These are phyloP conservation scores for Marchantia polymorpha DNA, from an alignment of 225 moss, liverwort and hornwort genomes.

Conservation along the genomic window DNA sequence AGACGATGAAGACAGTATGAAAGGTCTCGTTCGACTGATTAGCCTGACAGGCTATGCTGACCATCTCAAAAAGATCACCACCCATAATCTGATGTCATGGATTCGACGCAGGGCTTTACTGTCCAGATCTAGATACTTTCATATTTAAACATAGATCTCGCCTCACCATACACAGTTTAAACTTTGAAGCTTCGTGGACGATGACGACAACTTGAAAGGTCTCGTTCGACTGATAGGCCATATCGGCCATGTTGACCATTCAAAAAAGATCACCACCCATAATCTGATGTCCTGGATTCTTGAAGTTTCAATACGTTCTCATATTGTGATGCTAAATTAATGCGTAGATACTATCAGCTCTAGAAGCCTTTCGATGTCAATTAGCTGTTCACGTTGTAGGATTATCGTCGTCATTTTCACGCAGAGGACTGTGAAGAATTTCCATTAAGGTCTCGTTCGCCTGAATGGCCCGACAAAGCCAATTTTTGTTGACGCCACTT, in stretches of 20 bases:
- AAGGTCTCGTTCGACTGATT: slow-evolving; percentile 13
- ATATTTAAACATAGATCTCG: too few species aligned
- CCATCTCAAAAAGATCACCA: slow-evolving; percentile 16
- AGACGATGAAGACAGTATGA: slow-evolving; percentile 1
- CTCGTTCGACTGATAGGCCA: slow-evolving; percentile 47
- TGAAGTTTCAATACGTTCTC: too few species aligned
- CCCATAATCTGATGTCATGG: slow-evolving; percentile 4
- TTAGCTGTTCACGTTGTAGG: too few species aligned
- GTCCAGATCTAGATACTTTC: too few species aligned
- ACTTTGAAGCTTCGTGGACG: slow-evolving; percentile 17
- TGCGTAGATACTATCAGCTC: too few species aligned
- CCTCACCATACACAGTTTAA: too few species aligned
- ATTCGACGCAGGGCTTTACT: background rate
- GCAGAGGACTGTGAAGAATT: slow-evolving; percentile 16
- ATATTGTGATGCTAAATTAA: too few species aligned
- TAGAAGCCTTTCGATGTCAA: too few species aligned
- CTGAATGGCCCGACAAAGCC: slow-evolving; percentile 26
- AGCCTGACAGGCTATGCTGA: slow-evolving; percentile 7
- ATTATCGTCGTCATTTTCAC: too few species aligned
- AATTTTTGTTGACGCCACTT: slow-evolving; percentile 8
- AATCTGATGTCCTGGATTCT: slow-evolving; percentile 33
- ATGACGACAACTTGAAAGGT: slow-evolving; percentile 34
- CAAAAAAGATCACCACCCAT: slow-evolving; percentile 57
- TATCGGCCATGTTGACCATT: slow-evolving; percentile 43
- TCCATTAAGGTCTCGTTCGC: slow-evolving; percentile 23